A percentile compares a stretch with the other conserved stretches of the same genome.
phyloP scores from a whole-genome alignment of 192 early-diverging fungal species.

The Rhizophagus clarus region DNA sequence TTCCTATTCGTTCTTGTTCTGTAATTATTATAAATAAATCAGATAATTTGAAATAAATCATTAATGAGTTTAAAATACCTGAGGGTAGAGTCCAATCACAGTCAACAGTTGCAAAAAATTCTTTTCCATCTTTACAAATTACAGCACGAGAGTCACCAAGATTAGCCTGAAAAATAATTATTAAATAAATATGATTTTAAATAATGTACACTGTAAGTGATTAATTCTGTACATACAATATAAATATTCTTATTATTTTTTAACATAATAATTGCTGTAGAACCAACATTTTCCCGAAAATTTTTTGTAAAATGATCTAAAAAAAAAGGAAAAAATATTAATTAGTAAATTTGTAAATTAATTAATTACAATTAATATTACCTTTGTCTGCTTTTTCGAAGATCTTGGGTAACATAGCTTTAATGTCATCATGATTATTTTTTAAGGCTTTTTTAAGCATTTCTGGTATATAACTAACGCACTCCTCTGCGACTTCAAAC shows the following conservation, averaged over 20 bases:
- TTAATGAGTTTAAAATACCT: background rate
- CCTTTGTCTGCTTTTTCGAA: background rate
- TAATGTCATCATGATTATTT: background rate
- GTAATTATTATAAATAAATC: background rate
- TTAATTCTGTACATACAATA: background rate
- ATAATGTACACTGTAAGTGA: no score
- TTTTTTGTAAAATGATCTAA: background rate
- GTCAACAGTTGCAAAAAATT: background rate
- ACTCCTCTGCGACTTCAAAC: background rate
- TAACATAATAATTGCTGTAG: background rate
- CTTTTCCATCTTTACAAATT: background rate
- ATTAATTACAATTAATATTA: background rate
- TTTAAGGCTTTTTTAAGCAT: background rate
- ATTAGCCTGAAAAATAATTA: background rate
- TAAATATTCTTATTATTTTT: background rate
- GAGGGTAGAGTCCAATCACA: background rate
- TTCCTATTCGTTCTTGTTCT: background rate
- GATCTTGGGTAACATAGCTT: background rate
- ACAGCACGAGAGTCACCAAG: background rate
- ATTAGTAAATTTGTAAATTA: background rate
- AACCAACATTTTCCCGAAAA: background rate
- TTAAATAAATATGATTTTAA: no score
- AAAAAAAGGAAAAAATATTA: background rate
- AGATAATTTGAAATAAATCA: no score
- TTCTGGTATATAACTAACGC: background rate